A percentile compares a stretch with the other conserved stretches of the same genome.
These are phyloP conservation scores for Anethum foeniculum DNA, from an alignment of 140 eudicot species.

Conservation along the genomic window DNA sequence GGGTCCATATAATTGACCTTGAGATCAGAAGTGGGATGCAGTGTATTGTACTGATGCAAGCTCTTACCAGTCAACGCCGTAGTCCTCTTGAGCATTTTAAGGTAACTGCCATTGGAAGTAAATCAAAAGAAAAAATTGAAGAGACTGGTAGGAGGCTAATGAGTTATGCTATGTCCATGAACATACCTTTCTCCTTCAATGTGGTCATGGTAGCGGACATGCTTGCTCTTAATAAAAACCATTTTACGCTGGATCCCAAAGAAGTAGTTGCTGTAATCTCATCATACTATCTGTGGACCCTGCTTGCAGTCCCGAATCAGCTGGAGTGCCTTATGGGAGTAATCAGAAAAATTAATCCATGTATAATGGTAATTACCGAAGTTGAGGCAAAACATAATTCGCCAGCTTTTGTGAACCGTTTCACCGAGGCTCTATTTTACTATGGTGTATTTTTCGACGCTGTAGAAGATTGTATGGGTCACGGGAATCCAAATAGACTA, in stretches of 20 bases:
- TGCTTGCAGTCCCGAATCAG: conserved; percentile 22
- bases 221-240: conserved; percentile 15
- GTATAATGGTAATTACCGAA: conserved; percentile 38
- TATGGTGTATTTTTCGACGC: conserved; percentile 31
- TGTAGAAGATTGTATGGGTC: conserved; percentile 40
- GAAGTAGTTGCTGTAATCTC: conserved; percentile 19
- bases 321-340: conserved; percentile 24
- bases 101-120: conserved; percentile 23
- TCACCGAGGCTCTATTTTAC: conserved; percentile 46
- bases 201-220: conserved; percentile 20
- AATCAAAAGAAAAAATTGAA: conserved; percentile 6
- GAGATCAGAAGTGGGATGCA: conserved; percentile 30
- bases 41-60: conserved; percentile 30
- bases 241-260: conserved; percentile 10
- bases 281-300: conserved; percentile 11
- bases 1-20: conserved; percentile 29
- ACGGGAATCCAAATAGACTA: conserved; percentile 25
- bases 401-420: conserved; percentile 50
- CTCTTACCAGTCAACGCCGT: conserved; percentile 11
- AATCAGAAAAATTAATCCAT: conserved; percentile 17
- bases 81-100: conserved; percentile 16
- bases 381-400: conserved; percentile 34
- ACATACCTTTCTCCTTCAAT: conserved; percentile 26
- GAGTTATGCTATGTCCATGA: conserved; percentile 29
- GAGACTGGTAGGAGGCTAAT: conserved; percentile 20